Base-by-base conservation (phyloP, 2,329 filamentous ascomycete genomes). In the Harringtonia lauricola region DNA sequence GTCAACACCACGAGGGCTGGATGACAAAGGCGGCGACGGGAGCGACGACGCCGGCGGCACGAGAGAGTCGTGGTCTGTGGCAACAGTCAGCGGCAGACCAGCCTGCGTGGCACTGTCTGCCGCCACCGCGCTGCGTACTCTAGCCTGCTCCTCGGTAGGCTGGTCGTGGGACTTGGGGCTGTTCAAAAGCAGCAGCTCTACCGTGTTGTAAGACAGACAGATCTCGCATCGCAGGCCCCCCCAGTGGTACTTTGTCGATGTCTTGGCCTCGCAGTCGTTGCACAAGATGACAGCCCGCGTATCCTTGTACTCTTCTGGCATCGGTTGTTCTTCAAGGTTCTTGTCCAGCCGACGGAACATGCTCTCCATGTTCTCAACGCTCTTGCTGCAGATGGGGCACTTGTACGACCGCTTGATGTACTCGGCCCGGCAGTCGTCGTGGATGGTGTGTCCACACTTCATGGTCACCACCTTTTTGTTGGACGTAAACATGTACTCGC, bases 311-410 rank as follows among this genome's bases (percentile, higher is more conserved):
- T 94, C 85, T 7, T 72, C 65, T 0, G 92, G 92, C 88, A 98
- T 96, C 2, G 92, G 92, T 58, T 98, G 92, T 36, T 74, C 74
- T 51, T 84, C 75, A 47, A 98, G 95, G 40, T 87, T 82, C 42
- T 88, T 77, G 55, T 95, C 90, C 29, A 96, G 66, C 53, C 92
- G 92, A 39, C 87, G 81, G 66, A 96, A 98, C 54, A 94, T 85
- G 31, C 86, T 77, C 57, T 95, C 90, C 90, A 98, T 98, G 58
- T 96, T 96, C 52, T 87, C 79, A n/a, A 94, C 83, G 51, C 86
- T 95, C 63, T 92, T 94, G 65, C 83, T 94, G 72, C 92, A 98
- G 39, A 95, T 88, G 1, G 90, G 92, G 56, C 92, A 98, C 57
- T 90, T 94, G 67, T 96, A 98, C 7, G 89, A 94, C 4, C 79